Conservation (phyloP, 371 early-diverging fungal species). For the Rhizomucor miehei region DNA sequence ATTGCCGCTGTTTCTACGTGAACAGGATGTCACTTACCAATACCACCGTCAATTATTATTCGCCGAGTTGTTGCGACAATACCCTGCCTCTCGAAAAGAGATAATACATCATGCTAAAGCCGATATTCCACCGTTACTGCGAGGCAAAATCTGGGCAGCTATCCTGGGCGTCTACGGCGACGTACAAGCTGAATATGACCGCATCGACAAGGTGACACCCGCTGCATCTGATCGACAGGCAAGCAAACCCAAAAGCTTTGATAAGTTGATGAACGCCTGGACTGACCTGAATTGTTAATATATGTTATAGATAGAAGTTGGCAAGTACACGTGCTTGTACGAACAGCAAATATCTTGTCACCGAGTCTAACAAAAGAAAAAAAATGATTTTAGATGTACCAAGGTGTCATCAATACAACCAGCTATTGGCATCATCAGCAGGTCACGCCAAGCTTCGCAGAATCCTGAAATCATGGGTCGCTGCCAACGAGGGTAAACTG, state of each 20-base stretch:
- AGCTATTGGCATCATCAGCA: conserved; percentile 62
- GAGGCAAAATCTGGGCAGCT: conserved; percentile 80
- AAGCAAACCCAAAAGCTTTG: conserved; percentile 8
- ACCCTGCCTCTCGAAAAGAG: conserved; percentile 65
- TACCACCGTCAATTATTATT: conserved; percentile 61
- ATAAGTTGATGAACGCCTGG: conserved; percentile 3
- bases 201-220: conserved; percentile 59
- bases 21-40: conserved; percentile 73
- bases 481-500: conserved; percentile 48
- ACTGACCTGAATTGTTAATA: too few species aligned
- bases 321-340: conserved; percentile 18
- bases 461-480: conserved; percentile 69
- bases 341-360: not conserved
- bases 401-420: conserved; percentile 84
- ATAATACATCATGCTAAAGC: conserved; percentile 68
- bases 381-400: conserved; percentile 62
- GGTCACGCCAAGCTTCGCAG: conserved; percentile 74
- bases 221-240: conserved; percentile 59
- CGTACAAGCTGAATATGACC: conserved; percentile 52
- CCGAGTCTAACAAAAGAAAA: not conserved
- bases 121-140: conserved; percentile 73
- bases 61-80: conserved; percentile 61
- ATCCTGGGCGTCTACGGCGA: conserved; percentile 68
- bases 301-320: conserved; percentile 63
- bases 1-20: conserved; percentile 58